Evolutionary conservation across 2,329 filamentous ascomycete genomes (phyloP).

Genomic region (Claviceps digitariae): DNA sequence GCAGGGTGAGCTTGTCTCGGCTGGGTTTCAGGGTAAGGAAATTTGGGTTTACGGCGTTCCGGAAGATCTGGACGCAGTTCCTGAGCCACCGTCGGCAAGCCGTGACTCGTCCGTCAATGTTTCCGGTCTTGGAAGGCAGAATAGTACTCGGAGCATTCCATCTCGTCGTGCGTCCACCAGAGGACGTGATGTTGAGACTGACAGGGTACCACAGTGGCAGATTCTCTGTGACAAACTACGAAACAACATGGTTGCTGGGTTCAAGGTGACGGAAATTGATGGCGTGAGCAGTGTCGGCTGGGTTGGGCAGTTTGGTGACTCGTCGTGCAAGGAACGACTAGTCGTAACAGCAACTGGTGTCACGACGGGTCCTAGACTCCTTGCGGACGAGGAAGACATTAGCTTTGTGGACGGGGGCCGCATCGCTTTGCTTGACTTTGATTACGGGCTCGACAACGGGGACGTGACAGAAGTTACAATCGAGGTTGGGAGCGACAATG

Average conservation of each 20-base stretch:
- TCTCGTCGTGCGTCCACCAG: constrained; percentile 20
- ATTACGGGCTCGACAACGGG: constrained; percentile 46
- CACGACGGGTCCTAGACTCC: constrained; percentile 38
- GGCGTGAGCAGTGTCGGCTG: constrained; percentile 59
- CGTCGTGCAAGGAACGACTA: constrained; percentile 40
- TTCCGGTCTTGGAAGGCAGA: constrained; percentile 16
- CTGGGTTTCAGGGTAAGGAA: constrained; percentile 58
- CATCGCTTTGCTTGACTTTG: constrained; percentile 60
- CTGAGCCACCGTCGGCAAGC: constrained; percentile 24
- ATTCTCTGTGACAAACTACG: constrained; percentile 52
- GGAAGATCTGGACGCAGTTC: constrained; percentile 52
- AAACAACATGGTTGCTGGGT: constrained; percentile 58
- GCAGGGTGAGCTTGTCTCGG: constrained; percentile 56
- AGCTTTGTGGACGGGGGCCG: constrained; percentile 69
- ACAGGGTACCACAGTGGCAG: constrained; percentile 52
- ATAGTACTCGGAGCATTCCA: constrained; percentile 15
- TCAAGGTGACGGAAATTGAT: constrained; percentile 48
- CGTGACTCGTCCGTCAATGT: constrained; percentile 10
- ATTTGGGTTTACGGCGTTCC: constrained; percentile 73
- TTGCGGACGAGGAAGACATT: constrained; percentile 56
- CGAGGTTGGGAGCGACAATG: constrained; percentile 57
- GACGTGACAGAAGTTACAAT: constrained; percentile 46
- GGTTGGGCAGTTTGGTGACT: constrained; percentile 44
- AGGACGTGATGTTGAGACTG: constrained; percentile 16
- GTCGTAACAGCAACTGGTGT: constrained; percentile 63